Conservation (phyloP, 208 protist species). For the Giardia duodenalis region DNA sequence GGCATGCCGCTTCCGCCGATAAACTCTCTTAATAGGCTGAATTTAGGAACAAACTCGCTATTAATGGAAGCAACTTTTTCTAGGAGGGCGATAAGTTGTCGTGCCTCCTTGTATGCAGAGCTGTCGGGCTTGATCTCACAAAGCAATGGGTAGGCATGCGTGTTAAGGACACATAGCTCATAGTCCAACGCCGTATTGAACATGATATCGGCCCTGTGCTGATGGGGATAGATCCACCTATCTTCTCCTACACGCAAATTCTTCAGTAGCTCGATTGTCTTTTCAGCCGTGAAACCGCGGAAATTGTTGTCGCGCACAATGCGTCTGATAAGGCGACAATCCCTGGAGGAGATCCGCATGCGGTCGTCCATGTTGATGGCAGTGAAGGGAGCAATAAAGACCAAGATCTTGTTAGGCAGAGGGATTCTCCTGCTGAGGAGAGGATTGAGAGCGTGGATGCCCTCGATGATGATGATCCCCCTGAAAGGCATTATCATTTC, state of each 20-base stretch:
- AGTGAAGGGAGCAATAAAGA: slow-evolving; percentile 51
- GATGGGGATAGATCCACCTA: slow-evolving; percentile 45
- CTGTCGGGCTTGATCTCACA: neutral
- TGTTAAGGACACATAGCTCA: slow-evolving; percentile 43
- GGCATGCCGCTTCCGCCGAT: slow-evolving; percentile 5
- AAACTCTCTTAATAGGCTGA: slow-evolving; percentile 35
- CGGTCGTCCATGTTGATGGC: slow-evolving; percentile 52
- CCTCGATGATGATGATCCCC: slow-evolving; percentile 50
- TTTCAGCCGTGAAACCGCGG: slow-evolving; percentile 36
- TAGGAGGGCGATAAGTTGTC: slow-evolving; percentile 28
- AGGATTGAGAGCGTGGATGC: slow-evolving; percentile 50
- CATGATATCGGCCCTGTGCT: slow-evolving; percentile 40
- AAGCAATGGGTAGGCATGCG: slow-evolving; percentile 41
- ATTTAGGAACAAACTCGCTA: slow-evolving; percentile 17
- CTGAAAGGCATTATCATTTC: slow-evolving; percentile 33
- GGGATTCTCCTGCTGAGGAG: slow-evolving; percentile 40
- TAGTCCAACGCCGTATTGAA: slow-evolving; percentile 49
- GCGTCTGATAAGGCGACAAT: slow-evolving; percentile 42
- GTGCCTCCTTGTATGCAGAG: neutral
- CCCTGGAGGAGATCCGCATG: slow-evolving; percentile 35
- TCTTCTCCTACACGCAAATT: slow-evolving; percentile 44
- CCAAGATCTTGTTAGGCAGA: slow-evolving; percentile 43
- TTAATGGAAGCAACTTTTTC: neutral
- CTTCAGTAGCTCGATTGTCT: slow-evolving; percentile 42
- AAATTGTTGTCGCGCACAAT: slow-evolving; percentile 51